Base-by-base conservation (phyloP, 73 alveolate species). In the Paraurostyla sp. region DNA sequence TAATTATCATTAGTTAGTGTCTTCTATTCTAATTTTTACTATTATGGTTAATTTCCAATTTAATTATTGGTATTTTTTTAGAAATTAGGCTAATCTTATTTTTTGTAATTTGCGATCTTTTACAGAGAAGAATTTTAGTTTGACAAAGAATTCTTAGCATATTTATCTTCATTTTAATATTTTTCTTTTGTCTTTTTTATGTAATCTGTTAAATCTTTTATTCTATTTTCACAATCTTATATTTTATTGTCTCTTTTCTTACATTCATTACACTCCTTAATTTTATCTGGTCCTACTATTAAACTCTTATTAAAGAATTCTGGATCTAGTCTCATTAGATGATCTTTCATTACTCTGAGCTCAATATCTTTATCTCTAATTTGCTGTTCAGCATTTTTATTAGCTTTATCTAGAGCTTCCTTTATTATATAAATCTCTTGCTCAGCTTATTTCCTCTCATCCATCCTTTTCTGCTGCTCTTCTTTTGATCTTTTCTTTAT, bases 401-500 rank as follows among this genome's bases (percentile, higher is more conserved):
- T 51, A 27, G n/a, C 32, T 32, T 4, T 32, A 13, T 56, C 73
- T 16, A 56, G 22, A 36, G 73, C 11, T 15, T 22, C 36, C 23
- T 54, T 78, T 7, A 52, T 1, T 2, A 20, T 27, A 9, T 16
- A 27, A 3, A 54, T 32, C 18, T 78, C 89, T 4, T n/a, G 3
- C 25, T 78, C 89, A 78, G n/a, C 9, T 38, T 36, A 23, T 23
- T 30, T 23, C 50, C 52, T 78, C 1, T 78, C 89, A 13, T 78
- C 89, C 2, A 51, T 11, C n/a, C 78, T 49, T 41, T 78, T 78
- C n/a, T 36, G 9, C 11, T 52, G 13, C n/a, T 78, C 89, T 6
- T 78, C 89, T 35, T 78, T 6, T 25, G 80, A 50, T 35, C 78
- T 78, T 52, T 78, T 51, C 40, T 78, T 78, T 50, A 78, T 78